phyloP scores from a whole-genome alignment of 768 basidiomycete species.

The Lentinula raphanica region DNA sequence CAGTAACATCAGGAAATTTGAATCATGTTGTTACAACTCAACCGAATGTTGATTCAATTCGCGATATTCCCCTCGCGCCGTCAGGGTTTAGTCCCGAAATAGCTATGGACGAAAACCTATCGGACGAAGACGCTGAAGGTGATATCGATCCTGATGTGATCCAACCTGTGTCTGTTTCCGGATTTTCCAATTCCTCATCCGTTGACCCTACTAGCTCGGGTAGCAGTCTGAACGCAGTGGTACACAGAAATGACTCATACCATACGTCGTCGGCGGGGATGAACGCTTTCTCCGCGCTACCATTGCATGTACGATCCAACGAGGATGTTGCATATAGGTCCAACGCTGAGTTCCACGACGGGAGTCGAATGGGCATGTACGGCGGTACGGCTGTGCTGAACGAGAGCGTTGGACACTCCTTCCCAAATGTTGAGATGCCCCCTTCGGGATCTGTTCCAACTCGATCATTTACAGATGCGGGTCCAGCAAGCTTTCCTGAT shows the following conservation, averaged over 20 bases:
- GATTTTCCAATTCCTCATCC: not conserved
- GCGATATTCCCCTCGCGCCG: not conserved
- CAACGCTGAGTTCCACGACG: not conserved
- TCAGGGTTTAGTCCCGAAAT: constrained; percentile 1
- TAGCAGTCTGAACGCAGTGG: not conserved
- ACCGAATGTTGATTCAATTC: not conserved
- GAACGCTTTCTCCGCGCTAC: not conserved
- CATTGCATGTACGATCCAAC: not conserved
- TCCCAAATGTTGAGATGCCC: not conserved
- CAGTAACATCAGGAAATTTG: not conserved
- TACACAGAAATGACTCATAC: not conserved
- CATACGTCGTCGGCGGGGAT: not conserved
- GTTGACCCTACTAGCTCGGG: not conserved
- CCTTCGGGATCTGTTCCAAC: not conserved
- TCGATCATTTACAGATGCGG: not conserved
- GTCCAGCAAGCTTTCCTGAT: not conserved
- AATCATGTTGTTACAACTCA: not conserved
- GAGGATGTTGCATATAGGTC: not conserved
- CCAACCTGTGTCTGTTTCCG: not conserved
- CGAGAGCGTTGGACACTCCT: not conserved
- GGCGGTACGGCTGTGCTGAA: not conserved
- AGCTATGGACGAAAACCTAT: constrained; percentile 3
- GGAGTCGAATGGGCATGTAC: not conserved
- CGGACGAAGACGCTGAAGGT: constrained; percentile 8
- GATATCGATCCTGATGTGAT: constrained; percentile 7